A percentile compares a stretch with the other conserved stretches of the same genome.
phyloP scores from a whole-genome alignment of 352 stramenopile genomes.

The Phytophthora pini region DNA sequence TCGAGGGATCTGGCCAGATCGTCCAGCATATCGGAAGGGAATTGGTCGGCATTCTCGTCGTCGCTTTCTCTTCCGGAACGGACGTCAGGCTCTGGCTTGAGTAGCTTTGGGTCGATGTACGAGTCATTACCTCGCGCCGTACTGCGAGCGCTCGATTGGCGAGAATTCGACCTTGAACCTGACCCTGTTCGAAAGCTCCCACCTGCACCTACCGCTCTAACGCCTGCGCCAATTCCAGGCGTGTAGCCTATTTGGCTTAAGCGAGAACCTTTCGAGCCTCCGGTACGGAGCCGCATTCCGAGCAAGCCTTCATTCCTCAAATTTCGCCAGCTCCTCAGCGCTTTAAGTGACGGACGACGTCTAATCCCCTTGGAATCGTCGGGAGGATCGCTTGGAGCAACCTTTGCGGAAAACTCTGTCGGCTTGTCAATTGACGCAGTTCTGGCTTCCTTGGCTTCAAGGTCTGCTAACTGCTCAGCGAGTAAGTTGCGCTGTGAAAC shows the following conservation, averaged over 20 bases:
- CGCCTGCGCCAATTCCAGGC: conserved; percentile 24
- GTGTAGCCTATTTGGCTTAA: conserved; percentile 15
- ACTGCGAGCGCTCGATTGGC: conserved; percentile 19
- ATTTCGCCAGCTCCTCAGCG: conserved; percentile 61
- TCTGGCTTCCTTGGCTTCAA: conserved; percentile 2
- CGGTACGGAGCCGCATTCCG: conserved; percentile 20
- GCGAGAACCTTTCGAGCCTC: conserved; percentile 11
- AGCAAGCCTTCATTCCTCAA: conserved; percentile 17
- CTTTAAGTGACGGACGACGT: conserved; percentile 41
- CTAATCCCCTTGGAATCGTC: conserved; percentile 48
- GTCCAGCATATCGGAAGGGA: conserved; percentile 31
- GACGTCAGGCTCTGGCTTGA: conserved; percentile 21
- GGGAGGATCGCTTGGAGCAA: conserved; percentile 28
- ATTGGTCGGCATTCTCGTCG: conserved; percentile 31
- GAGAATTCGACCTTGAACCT: conserved; percentile 5
- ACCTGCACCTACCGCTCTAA: conserved; percentile 19
- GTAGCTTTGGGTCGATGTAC: conserved; percentile 9
- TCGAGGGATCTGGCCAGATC: conserved; percentile 30
- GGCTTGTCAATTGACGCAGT: background rate
- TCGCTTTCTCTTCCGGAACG: conserved; percentile 22
- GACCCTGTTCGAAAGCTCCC: conserved; percentile 15
- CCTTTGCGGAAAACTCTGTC: conserved; percentile 15
- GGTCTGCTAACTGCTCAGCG: conserved; percentile 14
- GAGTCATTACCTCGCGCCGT: conserved; percentile 10
- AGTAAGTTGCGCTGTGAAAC: conserved; percentile 67